Percentiles rank a stretch among this genome's conserved stretches.
Conservation (phyloP, 139 green algal genomes). For the Chlorella ohadii region DNA sequence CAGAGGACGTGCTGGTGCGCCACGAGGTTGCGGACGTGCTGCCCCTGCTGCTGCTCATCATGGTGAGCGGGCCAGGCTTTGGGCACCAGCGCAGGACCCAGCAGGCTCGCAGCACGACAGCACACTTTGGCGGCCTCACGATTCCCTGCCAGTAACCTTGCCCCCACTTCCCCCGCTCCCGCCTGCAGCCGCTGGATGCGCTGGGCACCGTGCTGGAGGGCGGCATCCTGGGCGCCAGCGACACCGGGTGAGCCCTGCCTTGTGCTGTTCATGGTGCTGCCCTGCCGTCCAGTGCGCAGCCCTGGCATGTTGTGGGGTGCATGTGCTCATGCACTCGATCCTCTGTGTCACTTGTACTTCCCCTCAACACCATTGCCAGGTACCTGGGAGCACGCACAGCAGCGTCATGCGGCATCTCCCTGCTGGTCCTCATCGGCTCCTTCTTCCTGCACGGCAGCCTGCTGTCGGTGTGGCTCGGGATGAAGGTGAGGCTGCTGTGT, state of each 20-base stretch:
- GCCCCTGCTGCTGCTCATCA: constrained; percentile 36
- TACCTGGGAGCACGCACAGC: constrained; percentile 37
- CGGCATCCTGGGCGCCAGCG: constrained; percentile 43
- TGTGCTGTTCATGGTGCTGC: too few species aligned
- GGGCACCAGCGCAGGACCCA: too few species aligned
- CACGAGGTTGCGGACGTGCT: constrained; percentile 34
- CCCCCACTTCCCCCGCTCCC: neutral
- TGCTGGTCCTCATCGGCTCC: constrained; percentile 26
- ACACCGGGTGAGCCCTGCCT: constrained; percentile 17
- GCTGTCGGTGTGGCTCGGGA: constrained; percentile 35
- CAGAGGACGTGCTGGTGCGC: constrained; percentile 15
- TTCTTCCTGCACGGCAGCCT: constrained; percentile 4
- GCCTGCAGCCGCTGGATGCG: constrained; percentile 45
- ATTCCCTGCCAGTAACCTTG: too few species aligned
- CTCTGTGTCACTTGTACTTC: too few species aligned
- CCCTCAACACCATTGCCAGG: too few species aligned
- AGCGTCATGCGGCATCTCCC: constrained; percentile 6
- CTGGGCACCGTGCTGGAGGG: constrained; percentile 47
- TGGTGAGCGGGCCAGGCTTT: constrained; percentile 10
- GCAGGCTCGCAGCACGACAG: too few species aligned
- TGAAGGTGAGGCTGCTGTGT: constrained; percentile 24
- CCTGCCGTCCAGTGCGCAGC: too few species aligned
- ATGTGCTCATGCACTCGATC: too few species aligned
- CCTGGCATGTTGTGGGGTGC: too few species aligned
- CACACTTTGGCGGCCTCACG: too few species aligned